Conservation (phyloP, 768 basidiomycete genomes). For the Lentinula raphanica region DNA sequence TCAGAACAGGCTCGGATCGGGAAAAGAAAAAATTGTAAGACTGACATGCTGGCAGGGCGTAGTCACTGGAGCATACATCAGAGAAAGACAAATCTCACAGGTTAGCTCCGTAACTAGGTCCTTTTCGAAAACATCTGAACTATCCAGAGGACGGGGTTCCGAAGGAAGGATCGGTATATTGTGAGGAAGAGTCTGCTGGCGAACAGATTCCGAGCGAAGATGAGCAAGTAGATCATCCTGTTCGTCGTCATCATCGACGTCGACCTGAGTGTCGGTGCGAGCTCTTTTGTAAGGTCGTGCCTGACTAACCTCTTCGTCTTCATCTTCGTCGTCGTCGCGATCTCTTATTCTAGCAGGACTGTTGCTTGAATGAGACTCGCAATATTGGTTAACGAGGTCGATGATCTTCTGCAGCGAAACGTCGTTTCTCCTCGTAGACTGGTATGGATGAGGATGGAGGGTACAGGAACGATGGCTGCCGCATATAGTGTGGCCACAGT, state of each 20-base stretch:
- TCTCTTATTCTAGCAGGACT: neutral
- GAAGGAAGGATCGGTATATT: conserved; percentile 27
- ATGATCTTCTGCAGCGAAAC: conserved; percentile 56
- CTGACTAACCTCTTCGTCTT: conserved; percentile 25
- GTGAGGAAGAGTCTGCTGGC: conserved; percentile 23
- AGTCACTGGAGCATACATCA: conserved; percentile 83
- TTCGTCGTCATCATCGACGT: conserved; percentile 22
- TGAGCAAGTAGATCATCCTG: conserved; percentile 32
- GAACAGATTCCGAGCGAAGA: conserved; percentile 26
- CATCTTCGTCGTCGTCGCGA: conserved; percentile 26
- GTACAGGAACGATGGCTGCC: conserved; percentile 37
- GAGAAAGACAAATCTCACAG: conserved; percentile 87
- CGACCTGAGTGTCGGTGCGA: conserved; percentile 5
- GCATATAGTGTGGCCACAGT: conserved; percentile 84
- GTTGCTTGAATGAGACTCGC: conserved; percentile 3
- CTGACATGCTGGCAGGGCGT: conserved; percentile 93
- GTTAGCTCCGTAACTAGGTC: conserved; percentile 65
- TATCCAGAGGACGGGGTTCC: conserved; percentile 14
- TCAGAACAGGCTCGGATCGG: conserved; percentile 7
- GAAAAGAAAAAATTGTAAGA: conserved; percentile 14
- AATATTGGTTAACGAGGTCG: conserved; percentile 30
- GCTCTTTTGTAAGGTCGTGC: conserved; percentile 1
- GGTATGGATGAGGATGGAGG: conserved; percentile 11
- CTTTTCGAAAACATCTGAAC: conserved; percentile 46
- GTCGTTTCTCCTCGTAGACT: conserved; percentile 33